Evolutionary conservation across 1,139 yeast species (phyloP).

Genomic region (Yamadazyma blattariae): DNA sequence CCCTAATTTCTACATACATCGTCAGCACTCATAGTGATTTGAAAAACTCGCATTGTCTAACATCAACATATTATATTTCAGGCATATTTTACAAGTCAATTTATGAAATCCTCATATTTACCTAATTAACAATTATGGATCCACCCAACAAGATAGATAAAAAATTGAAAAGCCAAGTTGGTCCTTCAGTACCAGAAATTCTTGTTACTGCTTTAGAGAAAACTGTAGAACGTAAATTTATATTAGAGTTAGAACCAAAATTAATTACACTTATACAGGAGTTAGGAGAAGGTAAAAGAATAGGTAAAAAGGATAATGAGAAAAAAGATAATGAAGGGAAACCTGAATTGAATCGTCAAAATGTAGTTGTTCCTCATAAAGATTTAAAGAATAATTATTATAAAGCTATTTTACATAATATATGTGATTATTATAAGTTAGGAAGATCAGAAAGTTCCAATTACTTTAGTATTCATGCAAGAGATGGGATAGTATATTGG

Average conservation of each 20-base stretch:
- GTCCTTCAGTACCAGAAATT: constrained; percentile 1
- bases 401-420: constrained; percentile 62
- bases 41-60: background rate
- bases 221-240: background rate
- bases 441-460: background rate
- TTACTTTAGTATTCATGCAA: constrained; percentile 1
- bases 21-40: constrained; percentile 17
- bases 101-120: too few relatives aligned
- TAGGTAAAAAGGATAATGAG: background rate
- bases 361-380: background rate
- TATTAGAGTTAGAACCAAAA: constrained; percentile 1
- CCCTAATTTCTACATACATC: constrained; percentile 22
- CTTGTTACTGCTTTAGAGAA: constrained; percentile 1
- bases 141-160: too few relatives aligned
- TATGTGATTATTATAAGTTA: constrained; percentile 57
- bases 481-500: background rate
- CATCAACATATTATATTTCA: background rate
- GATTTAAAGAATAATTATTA: constrained; percentile 52
- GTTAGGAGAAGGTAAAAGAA: constrained; percentile 19
- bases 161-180: background rate
- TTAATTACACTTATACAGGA: constrained; percentile 24
- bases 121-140: too few relatives aligned
- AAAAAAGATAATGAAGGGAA: background rate
- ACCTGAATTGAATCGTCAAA: background rate
- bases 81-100: background rate